Conservation (phyloP, 306 rosid species). For the Biancaea sappan region DNA sequence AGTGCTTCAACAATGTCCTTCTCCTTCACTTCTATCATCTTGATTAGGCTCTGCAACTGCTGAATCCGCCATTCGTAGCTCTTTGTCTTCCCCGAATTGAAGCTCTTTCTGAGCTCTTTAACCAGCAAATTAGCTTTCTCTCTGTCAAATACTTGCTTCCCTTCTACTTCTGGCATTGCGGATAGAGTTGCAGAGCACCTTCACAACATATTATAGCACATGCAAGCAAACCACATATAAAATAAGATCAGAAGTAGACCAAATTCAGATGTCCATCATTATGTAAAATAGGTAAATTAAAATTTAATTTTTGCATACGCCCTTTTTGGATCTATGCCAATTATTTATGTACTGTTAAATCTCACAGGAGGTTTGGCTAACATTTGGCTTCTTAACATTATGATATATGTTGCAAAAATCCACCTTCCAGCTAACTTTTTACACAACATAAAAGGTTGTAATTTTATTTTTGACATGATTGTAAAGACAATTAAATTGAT, state of each 20-base stretch:
- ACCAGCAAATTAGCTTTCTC: slow-evolving; percentile 53
- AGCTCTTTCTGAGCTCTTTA: slow-evolving; percentile 58
- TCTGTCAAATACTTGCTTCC: slow-evolving; percentile 44
- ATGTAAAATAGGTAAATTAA: neutral
- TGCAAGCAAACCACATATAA: no score
- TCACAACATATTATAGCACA: no score
- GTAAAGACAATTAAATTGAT: no score
- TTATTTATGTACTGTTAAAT: no score
- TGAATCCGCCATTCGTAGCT: slow-evolving; percentile 78
- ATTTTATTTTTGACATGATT: no score
- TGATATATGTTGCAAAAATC: no score
- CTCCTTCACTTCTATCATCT: slow-evolving; percentile 74
- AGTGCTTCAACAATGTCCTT: slow-evolving; percentile 64
- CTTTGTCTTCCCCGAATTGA: slow-evolving; percentile 65
- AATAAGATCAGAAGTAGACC: neutral
- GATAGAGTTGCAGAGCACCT: slow-evolving; percentile 60
- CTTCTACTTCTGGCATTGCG: slow-evolving; percentile 43
- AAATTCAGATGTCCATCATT: slow-evolving; percentile 5
- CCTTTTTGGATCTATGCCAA: no score
- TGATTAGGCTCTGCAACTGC: slow-evolving; percentile 62
- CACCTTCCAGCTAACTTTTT: no score
- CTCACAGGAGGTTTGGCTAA: no score
- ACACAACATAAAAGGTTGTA: no score
- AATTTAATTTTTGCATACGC: no score
- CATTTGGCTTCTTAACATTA: no score